Conservation (phyloP, 495 filamentous ascomycete species). For the Mycothermus thermophilus region DNA sequence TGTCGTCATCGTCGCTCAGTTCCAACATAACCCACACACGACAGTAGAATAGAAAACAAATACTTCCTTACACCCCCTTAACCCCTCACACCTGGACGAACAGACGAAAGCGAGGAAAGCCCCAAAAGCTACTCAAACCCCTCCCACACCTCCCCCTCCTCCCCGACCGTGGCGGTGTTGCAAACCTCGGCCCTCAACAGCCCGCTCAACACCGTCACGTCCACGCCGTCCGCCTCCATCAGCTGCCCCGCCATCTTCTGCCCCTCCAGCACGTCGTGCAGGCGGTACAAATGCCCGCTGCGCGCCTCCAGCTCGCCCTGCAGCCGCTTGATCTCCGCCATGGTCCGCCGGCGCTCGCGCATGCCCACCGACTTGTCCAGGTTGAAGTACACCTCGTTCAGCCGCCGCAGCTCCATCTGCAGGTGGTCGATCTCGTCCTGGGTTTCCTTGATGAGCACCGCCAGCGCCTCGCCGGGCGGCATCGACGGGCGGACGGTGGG, state of each 20-base stretch:
- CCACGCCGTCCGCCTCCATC: constrained; percentile 52
- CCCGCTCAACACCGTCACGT: constrained; percentile 42
- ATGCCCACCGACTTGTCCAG: constrained; percentile 58
- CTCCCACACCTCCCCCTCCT: constrained; percentile 7
- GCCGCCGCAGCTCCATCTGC: constrained; percentile 47
- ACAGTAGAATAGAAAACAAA: no score
- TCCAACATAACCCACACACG: no score
- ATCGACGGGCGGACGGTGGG: constrained; percentile 66
- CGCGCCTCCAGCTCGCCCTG: constrained; percentile 57
- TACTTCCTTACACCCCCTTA: no score
- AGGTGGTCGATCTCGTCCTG: constrained; percentile 75
- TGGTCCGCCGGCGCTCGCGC: constrained; percentile 46
- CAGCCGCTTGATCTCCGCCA: constrained; percentile 49
- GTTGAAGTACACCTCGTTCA: constrained; percentile 48
- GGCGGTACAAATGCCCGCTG: constrained; percentile 73
- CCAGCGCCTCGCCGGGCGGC: constrained; percentile 60
- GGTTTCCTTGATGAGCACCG: constrained; percentile 63
- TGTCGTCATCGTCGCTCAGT: no score
- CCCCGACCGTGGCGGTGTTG: background rate
- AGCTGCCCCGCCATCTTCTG: constrained; percentile 51
- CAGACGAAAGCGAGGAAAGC: no score
- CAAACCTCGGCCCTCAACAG: constrained; percentile 10
- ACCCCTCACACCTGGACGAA: no score
- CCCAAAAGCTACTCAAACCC: constrained; percentile 25
- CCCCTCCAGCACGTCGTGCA: constrained; percentile 84